A percentile compares a stretch with the other conserved stretches of the same genome.
These are phyloP conservation scores for Ramalina peruviana DNA, from an alignment of 495 filamentous ascomycete species.

Conservation along the genomic window DNA sequence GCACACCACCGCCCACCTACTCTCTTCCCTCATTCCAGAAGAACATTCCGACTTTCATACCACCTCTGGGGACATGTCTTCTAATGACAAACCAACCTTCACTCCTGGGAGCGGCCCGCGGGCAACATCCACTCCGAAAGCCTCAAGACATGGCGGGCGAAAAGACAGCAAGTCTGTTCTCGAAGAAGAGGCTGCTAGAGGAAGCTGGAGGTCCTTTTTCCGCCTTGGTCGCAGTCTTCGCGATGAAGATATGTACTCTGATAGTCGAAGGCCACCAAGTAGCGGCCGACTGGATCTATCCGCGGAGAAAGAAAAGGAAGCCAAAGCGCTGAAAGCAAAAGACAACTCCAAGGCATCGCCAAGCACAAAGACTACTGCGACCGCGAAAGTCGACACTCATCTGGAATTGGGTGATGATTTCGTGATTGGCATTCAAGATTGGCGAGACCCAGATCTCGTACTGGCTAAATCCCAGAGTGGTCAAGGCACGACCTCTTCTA, in stretches of 20 bases:
- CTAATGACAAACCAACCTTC: constrained; percentile 8
- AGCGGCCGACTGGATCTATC: constrained; percentile 73
- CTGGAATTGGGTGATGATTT: constrained; percentile 49
- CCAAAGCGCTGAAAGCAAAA: constrained; percentile 12
- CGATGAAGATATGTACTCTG: constrained; percentile 22
- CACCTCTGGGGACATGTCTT: background rate
- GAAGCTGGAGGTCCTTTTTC: constrained; percentile 37
- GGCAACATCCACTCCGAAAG: constrained; percentile 17
- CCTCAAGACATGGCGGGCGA: constrained; percentile 14
- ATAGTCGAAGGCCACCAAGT: constrained; percentile 60
- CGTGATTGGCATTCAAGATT: constrained; percentile 85
- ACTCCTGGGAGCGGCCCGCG: constrained; percentile 10
- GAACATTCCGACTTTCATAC: constrained; percentile 21
- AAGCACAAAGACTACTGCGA: constrained; percentile 4
- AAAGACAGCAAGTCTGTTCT: constrained; percentile 1
- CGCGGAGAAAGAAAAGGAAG: constrained; percentile 35
- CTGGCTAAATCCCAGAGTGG: constrained; percentile 21
- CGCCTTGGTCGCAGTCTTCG: constrained; percentile 29
- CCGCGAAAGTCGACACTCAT: constrained; percentile 8
- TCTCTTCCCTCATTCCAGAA: constrained; percentile 75
- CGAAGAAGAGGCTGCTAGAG: constrained; percentile 15
- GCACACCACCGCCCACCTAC: constrained; percentile 80
- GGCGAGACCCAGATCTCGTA: constrained; percentile 75
- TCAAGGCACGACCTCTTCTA: constrained; percentile 16
- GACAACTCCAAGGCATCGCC: constrained; percentile 2